Percentiles rank a stretch among this genome's conserved stretches.
phyloP scores from a whole-genome alignment of 352 stramenopile genomes.

The Globisporangium cystogenes region DNA sequence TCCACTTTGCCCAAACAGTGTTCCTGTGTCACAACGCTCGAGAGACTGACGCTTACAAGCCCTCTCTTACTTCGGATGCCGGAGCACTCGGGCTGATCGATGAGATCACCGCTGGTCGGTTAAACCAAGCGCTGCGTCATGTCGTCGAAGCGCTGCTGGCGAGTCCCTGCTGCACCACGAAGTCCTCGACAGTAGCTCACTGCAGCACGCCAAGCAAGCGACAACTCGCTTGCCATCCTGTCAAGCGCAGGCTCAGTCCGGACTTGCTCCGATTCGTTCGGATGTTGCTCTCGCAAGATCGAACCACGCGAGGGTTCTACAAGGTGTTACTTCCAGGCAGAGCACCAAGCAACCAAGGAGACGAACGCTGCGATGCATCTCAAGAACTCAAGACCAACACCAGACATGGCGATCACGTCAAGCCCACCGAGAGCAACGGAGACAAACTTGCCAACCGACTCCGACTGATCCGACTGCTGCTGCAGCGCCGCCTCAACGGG shows the following conservation, averaged over 20 bases:
- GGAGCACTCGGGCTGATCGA: not conserved
- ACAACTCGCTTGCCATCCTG: not conserved
- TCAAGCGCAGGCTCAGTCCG: constrained; percentile 19
- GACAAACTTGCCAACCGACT: constrained; percentile 15
- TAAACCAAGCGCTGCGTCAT: constrained; percentile 19
- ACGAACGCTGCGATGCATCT: not conserved
- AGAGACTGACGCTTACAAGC: not conserved
- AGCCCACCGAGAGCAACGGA: not conserved
- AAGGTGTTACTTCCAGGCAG: constrained; percentile 12
- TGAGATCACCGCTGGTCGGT: constrained; percentile 2
- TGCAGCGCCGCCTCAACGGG: constrained; percentile 11
- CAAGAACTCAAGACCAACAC: not conserved
- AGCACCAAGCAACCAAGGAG: not conserved
- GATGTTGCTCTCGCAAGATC: constrained; percentile 26
- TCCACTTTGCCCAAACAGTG: constrained; percentile 36
- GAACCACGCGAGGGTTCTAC: constrained; percentile 24
- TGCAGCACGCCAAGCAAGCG: not conserved
- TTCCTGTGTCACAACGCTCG: constrained; percentile 17
- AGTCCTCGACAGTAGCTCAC: not conserved
- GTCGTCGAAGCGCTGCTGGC: constrained; percentile 26
- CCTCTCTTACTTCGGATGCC: not conserved
- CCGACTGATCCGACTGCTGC: constrained; percentile 17
- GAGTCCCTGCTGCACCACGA: constrained; percentile 21
- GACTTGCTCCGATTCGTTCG: constrained; percentile 34
- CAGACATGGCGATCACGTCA: not conserved